phyloP scores from a whole-genome alignment of 1,284 basidiomycete species.

The Vanrija pseudolonga region DNA sequence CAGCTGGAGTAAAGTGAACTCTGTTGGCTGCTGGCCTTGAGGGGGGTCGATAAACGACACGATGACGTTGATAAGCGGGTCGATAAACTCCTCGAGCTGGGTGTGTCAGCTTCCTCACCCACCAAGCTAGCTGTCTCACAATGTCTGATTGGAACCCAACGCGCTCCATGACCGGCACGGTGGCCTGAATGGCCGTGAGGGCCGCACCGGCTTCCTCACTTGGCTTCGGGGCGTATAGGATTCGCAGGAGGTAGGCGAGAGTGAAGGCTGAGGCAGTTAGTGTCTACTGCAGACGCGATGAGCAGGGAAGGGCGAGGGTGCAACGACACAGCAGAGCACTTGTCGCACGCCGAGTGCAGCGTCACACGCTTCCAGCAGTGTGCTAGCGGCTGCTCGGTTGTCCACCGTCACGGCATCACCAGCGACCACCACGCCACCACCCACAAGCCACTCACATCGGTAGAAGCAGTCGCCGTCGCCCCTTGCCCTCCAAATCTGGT shows the following conservation, averaged over 20 bases:
- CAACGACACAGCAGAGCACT: too few species aligned
- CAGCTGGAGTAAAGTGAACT: constrained; percentile 37
- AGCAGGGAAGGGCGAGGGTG: too few species aligned
- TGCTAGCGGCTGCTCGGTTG: too few species aligned
- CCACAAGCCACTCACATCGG: constrained; percentile 55
- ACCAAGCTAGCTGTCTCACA: constrained; percentile 43
- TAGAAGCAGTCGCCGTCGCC: constrained; percentile 76
- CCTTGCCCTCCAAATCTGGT: constrained; percentile 62
- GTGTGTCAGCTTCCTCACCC: neutral
- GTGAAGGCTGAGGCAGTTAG: constrained; percentile 56
- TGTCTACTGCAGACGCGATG: neutral
- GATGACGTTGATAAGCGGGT: constrained; percentile 34
- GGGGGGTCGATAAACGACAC: constrained; percentile 27
- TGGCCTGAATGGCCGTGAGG: constrained; percentile 57
- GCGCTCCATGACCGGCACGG: constrained; percentile 56
- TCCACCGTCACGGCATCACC: too few species aligned
- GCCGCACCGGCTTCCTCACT: constrained; percentile 56
- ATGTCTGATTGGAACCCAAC: constrained; percentile 66
- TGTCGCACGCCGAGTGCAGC: too few species aligned
- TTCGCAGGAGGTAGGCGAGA: constrained; percentile 62
- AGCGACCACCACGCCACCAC: too few species aligned
- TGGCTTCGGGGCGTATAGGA: constrained; percentile 54
- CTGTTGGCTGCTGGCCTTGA: constrained; percentile 45
- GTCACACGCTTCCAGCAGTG: too few species aligned
- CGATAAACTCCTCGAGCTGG: constrained; percentile 45